phyloP scores from a whole-genome alignment of 768 basidiomycete species.

The Tulasnella sp. region DNA sequence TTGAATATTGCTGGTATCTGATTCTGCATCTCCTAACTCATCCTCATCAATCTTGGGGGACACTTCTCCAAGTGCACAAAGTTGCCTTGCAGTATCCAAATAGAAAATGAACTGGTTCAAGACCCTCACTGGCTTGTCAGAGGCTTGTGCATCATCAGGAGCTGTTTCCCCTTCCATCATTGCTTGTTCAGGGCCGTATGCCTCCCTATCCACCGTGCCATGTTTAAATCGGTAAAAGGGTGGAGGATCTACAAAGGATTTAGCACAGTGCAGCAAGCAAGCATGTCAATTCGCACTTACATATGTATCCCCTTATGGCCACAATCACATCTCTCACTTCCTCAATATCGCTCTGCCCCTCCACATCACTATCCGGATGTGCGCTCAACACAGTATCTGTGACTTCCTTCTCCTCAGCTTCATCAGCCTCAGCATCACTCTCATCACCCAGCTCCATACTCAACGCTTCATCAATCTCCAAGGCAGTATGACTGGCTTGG shows the following conservation, averaged over 20 bases:
- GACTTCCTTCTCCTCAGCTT: not conserved
- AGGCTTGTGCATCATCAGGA: not conserved
- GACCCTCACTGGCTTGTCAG: not conserved
- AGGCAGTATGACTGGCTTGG: not conserved
- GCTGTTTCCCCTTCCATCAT: not conserved
- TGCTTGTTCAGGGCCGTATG: not conserved
- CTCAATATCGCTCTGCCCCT: not conserved
- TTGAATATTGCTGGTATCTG: not conserved
- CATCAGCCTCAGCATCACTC: not conserved
- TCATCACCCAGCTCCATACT: not conserved
- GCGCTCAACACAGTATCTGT: no score
- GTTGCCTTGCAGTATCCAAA: not conserved
- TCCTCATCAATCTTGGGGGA: not conserved
- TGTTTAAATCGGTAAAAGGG: not conserved
- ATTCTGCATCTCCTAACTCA: not conserved
- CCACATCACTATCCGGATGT: no score
- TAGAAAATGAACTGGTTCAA: not conserved
- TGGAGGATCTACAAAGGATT: not conserved
- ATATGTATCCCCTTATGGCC: not conserved
- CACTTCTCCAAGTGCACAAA: not conserved
- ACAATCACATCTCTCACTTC: not conserved
- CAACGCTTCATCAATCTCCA: constrained; percentile 10
- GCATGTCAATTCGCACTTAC: not conserved
- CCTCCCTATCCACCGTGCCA: not conserved
- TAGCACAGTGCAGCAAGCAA: not conserved